Evolutionary conservation across 768 basidiomycete species (phyloP), one percentile per base, ranked within the genome.

Genomic region (Wakefieldia striispora): DNA sequence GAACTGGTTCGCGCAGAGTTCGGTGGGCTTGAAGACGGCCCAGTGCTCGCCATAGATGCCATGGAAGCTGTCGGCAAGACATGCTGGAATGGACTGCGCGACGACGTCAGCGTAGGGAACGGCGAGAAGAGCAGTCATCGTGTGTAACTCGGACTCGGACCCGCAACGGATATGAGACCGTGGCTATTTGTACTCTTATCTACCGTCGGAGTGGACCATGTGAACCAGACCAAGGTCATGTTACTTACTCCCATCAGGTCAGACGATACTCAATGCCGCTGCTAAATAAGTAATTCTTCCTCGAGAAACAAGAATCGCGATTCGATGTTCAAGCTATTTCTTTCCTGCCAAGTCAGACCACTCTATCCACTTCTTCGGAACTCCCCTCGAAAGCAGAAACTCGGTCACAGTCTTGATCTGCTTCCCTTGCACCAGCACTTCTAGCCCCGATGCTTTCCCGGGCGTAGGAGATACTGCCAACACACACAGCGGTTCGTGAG

Each of bases 391-490:
- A 3, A 78, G 64, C 35, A 97, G 64, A 51, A 91, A 78, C 5
- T 88, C 86, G 10, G 76, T 71, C 11, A 92, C 85, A 3, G 73
- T 70, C 55, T 79, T 77, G 17, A 75, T 72, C 59, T 95, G 92
- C 53, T 88, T 88, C 2, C 94, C 94, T 61, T 95, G 94, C 0
- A 95, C 84, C 53, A 88, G 72, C 9, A 97, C 83, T 58, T 94
- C 89, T 45, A 79, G 57, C 2, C 78, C 79, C 2, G 78, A 70
- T 7, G 69, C 69, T 62, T 82, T 85, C 0, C 86, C 84, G 6
- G 71, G 72, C n/a, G 78, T 47, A 1, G 82, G 80, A 0, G 82
- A 78, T 14, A 86, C 88, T 89, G n/a, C 17, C 34, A 24, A 13
- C 23, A 6, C 14, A 13, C 23, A 20, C 35, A 36, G 54, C 35